Conservation (phyloP, 495 filamentous ascomycete genomes). For the Symbiotaphrina buchneri region DNA sequence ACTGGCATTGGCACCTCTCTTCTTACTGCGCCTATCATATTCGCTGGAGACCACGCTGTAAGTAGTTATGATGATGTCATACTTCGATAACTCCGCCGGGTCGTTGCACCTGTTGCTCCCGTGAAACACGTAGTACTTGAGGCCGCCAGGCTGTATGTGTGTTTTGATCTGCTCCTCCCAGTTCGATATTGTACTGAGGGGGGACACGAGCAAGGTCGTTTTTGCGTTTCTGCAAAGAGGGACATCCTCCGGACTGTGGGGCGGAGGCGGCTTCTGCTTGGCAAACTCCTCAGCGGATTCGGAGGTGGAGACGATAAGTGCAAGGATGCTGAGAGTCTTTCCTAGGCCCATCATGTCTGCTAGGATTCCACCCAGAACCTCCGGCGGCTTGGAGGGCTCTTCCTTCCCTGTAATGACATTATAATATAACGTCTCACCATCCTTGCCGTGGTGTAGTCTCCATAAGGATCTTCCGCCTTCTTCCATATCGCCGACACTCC, state of each 20-base stretch:
- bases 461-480: constrained; percentile 46
- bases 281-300: constrained; percentile 34
- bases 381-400: constrained; percentile 35
- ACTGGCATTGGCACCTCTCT: constrained; percentile 21
- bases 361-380: constrained; percentile 66
- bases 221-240: constrained; percentile 41
- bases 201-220: constrained; percentile 74
- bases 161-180: constrained; percentile 79
- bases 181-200: constrained; percentile 72
- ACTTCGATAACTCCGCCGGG: constrained; percentile 39
- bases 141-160: constrained; percentile 37
- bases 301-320: constrained; percentile 42
- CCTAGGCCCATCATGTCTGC: constrained; percentile 98
- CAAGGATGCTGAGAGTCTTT: constrained; percentile 78
- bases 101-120: constrained; percentile 49
- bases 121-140: constrained; percentile 66
- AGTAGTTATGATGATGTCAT: constrained; percentile 76
- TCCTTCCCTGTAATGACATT: constrained; percentile 67
- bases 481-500: constrained; percentile 19
- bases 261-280: constrained; percentile 15
- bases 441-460: constrained; percentile 26
- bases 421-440: constrained; percentile 37
- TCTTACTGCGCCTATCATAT: constrained; percentile 31
- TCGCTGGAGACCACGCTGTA: constrained; percentile 78
- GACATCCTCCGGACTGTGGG: constrained; percentile 12